Evolutionary conservation across 2,329 filamentous ascomycete species (phyloP).

Genomic region (Monilinia polystroma): DNA sequence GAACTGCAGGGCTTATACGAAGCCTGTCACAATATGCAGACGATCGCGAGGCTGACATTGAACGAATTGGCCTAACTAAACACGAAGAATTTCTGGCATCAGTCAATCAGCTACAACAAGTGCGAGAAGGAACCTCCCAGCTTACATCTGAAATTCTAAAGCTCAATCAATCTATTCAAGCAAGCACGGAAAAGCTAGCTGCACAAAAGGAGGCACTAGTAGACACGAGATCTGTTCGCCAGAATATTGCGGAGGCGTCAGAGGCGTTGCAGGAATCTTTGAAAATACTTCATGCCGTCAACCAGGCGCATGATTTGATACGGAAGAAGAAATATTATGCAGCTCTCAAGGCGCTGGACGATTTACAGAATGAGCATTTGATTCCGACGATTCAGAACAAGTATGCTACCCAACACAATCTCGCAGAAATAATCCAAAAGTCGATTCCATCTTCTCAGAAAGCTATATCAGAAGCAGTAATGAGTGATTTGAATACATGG

Average conservation of each 20-base stretch:
- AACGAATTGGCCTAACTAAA: constrained; percentile 89
- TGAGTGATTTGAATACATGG: constrained; percentile 97
- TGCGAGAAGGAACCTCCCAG: constrained; percentile 84
- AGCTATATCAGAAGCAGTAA: constrained; percentile 92
- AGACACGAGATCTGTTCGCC: constrained; percentile 84
- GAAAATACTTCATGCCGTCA: constrained; percentile 87
- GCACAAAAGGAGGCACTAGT: constrained; percentile 93
- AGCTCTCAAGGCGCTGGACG: constrained; percentile 88
- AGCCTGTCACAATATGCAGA: constrained; percentile 78
- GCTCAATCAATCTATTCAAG: constrained; percentile 91
- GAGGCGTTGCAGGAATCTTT: constrained; percentile 87
- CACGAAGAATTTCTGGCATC: constrained; percentile 95
- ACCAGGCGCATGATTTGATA: constrained; percentile 89
- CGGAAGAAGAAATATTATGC: constrained; percentile 94
- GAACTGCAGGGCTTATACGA: constrained; percentile 71
- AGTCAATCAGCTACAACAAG: constrained; percentile 88
- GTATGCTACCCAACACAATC: constrained; percentile 89
- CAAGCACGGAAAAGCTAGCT: constrained; percentile 89
- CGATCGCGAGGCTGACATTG: constrained; percentile 87
- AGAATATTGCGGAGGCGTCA: constrained; percentile 93
- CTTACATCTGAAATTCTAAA: constrained; percentile 89
- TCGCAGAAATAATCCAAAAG: constrained; percentile 93
- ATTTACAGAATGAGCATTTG: constrained; percentile 94
- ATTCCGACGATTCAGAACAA: constrained; percentile 69
- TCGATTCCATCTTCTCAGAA: constrained; percentile 92